Percentiles rank a stretch among this genome's conserved stretches.
These are phyloP conservation scores for Kodamaea ohmeri DNA, from an alignment of 1,139 yeast genomes.

Conservation along the genomic window DNA sequence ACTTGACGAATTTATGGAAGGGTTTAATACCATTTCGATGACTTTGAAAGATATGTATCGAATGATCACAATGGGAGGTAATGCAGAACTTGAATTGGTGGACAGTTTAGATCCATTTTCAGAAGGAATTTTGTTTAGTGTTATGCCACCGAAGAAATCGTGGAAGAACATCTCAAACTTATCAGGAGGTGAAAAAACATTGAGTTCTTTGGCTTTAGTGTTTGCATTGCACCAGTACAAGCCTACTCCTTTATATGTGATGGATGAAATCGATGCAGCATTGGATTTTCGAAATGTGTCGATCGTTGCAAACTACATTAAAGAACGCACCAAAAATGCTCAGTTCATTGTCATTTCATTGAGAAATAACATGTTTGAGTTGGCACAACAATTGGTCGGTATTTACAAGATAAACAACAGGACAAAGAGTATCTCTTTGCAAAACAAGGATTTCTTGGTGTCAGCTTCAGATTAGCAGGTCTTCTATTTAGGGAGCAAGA, in stretches of 20 bases:
- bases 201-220: conserved; percentile 91
- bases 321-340: conserved; percentile 92
- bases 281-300: conserved; percentile 95
- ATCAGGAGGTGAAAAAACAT: conserved; percentile 97
- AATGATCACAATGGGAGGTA: conserved; percentile 99
- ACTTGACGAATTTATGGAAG: conserved; percentile 88
- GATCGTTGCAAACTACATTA: conserved; percentile 94
- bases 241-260: conserved; percentile 96
- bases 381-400: conserved; percentile 91
- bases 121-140: conserved; percentile 94
- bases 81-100: conserved; percentile 93
- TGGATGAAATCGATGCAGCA: conserved; percentile 99
- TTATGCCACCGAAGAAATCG: conserved; percentile 98
- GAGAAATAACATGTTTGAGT: conserved; percentile 96
- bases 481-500: background rate
- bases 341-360: conserved; percentile 94
- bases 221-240: conserved; percentile 95
- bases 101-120: conserved; percentile 97
- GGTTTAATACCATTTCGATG: conserved; percentile 81
- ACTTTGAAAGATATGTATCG: conserved; percentile 96
- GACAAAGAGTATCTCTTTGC: conserved; percentile 80
- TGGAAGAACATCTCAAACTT: conserved; percentile 95
- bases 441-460: conserved; percentile 53
- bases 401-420: conserved; percentile 89
- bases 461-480: conserved; percentile 5